phyloP scores from a whole-genome alignment of 2,329 filamentous ascomycete genomes.

The Xylariaceae sp. region DNA sequence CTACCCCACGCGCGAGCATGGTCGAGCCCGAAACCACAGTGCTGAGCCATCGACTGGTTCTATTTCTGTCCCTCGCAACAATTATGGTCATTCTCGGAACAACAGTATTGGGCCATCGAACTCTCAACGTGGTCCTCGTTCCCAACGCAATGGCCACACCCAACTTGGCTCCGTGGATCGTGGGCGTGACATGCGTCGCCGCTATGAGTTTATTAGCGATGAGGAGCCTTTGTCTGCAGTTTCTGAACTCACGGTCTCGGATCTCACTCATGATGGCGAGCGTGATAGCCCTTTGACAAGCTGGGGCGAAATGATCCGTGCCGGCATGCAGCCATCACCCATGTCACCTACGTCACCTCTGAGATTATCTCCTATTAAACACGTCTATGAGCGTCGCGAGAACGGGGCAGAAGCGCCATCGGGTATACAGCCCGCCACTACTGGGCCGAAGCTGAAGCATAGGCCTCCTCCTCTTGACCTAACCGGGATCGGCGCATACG shows the following conservation, averaged over 20 bases:
- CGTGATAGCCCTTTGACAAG: constrained; percentile 22
- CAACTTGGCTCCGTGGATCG: constrained; percentile 4
- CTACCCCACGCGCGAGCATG: no score
- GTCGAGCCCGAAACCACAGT: background rate
- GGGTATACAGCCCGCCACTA: background rate
- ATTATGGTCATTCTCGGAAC: no score
- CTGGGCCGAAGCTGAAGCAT: constrained; percentile 2
- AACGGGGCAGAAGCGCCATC: background rate
- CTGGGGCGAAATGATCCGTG: constrained; percentile 19
- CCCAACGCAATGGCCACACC: background rate
- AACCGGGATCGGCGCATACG: constrained; percentile 2
- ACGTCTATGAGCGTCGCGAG: no score
- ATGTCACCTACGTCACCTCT: constrained; percentile 3
- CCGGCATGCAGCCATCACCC: constrained; percentile 1
- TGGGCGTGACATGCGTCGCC: constrained; percentile 13
- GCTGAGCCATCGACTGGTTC: no score
- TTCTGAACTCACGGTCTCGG: constrained; percentile 4
- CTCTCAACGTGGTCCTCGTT: background rate
- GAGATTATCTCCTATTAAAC: no score
- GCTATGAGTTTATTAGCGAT: constrained; percentile 16
- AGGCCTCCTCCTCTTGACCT: constrained; percentile 14
- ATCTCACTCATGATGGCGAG: background rate
- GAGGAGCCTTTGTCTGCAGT: constrained; percentile 12
- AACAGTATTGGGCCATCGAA: background rate
- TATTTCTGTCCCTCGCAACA: no score